These are phyloP conservation scores for Arctostaphylos glauca DNA, from an alignment of 148 eudicot genomes.

Conservation along the genomic window DNA sequence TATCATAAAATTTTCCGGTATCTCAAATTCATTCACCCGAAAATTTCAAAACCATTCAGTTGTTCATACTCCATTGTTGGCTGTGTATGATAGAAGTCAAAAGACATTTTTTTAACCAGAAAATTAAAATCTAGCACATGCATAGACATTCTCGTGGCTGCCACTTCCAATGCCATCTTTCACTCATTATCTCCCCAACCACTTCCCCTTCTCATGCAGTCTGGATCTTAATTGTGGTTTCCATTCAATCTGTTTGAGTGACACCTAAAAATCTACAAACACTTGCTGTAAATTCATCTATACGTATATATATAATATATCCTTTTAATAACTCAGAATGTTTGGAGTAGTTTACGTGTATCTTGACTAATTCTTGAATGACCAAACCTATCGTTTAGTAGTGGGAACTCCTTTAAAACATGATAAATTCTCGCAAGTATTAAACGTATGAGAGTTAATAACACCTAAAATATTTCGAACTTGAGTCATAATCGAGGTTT, in stretches of 20 bases:
- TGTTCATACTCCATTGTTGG: neutral
- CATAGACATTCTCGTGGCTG: neutral
- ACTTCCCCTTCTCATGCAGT: neutral
- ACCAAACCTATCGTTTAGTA: no score
- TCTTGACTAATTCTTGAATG: neutral
- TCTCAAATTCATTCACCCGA: neutral
- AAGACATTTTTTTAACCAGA: neutral
- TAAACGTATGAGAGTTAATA: no score
- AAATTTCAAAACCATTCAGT: neutral
- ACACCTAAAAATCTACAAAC: neutral
- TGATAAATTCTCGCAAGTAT: no score
- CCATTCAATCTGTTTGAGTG: neutral
- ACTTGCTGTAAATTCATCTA: neutral
- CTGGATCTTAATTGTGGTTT: neutral
- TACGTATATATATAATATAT: neutral
- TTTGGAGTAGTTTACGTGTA: neutral
- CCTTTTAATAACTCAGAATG: neutral
- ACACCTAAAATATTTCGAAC: no score
- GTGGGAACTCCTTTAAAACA: no score
- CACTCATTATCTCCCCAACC: constrained; percentile 2
- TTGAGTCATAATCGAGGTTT: no score
- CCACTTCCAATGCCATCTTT: neutral
- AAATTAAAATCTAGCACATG: neutral
- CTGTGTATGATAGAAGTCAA: neutral
- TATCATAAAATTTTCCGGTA: neutral